A percentile compares a stretch with the other conserved stretches of the same genome.
Evolutionary conservation across 768 basidiomycete species (phyloP).

Genomic region (Filobasidium floriforme): DNA sequence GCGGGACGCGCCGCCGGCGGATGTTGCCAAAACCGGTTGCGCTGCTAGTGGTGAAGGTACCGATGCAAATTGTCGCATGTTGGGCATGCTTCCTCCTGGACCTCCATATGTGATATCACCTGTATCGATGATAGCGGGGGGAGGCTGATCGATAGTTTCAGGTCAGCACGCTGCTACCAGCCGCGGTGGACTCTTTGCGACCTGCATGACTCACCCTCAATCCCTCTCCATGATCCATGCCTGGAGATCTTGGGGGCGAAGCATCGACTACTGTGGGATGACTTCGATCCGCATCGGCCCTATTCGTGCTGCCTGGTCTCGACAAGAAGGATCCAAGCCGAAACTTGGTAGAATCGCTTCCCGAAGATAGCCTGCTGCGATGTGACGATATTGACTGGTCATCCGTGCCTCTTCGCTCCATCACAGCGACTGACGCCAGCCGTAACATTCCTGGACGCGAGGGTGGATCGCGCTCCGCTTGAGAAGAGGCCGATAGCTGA

Average conservation of each 20-base stretch:
- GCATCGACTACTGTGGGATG: neutral
- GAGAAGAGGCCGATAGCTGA: slow-evolving; percentile 13
- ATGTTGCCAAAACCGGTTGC: neutral
- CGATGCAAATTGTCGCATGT: slow-evolving; percentile 34
- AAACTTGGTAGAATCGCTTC: slow-evolving; percentile 10
- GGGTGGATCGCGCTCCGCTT: slow-evolving; percentile 15
- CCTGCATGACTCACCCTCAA: slow-evolving; percentile 31
- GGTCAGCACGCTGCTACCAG: neutral
- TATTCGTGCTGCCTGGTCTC: slow-evolving; percentile 16
- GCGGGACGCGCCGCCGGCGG: slow-evolving; percentile 9
- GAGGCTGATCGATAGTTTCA: slow-evolving; percentile 25
- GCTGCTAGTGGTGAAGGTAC: slow-evolving; percentile 35
- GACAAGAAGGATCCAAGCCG: slow-evolving; percentile 1
- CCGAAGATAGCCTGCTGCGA: slow-evolving; percentile 12
- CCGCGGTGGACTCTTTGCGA: neutral
- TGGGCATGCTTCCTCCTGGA: slow-evolving; percentile 26
- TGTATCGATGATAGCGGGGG: slow-evolving; percentile 33
- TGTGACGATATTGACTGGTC: slow-evolving; percentile 3
- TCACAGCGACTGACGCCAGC: slow-evolving; percentile 55
- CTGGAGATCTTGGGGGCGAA: neutral
- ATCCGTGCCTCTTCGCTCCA: slow-evolving; percentile 45
- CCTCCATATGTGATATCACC: slow-evolving; percentile 37
- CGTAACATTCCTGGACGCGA: slow-evolving; percentile 48
- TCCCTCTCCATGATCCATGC: slow-evolving; percentile 32
- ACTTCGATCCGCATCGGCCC: slow-evolving; percentile 18